These are phyloP conservation scores for Lycium barbarum DNA, from an alignment of 257 asterid genomes.

Conservation along the genomic window DNA sequence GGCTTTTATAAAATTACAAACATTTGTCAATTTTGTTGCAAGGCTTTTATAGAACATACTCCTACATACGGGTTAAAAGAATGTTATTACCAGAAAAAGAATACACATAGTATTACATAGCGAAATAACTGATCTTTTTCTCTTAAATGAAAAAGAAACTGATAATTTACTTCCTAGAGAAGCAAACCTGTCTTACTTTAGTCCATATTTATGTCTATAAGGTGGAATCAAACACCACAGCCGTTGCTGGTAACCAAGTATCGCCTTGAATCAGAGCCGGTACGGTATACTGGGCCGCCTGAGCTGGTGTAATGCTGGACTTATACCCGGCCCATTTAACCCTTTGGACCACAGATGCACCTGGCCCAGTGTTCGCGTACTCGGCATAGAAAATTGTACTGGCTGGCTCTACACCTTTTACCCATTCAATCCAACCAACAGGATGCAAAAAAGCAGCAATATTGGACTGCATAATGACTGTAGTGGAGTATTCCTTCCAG, in stretches of 20 bases:
- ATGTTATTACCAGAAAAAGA: slow-evolving; percentile 5
- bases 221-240: slow-evolving; percentile 49
- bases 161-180: background rate
- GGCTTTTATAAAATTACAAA: no score
- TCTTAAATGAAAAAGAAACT: background rate
- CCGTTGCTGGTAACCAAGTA: slow-evolving; percentile 55
- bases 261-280: slow-evolving; percentile 58
- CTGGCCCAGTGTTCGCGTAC: slow-evolving; percentile 69
- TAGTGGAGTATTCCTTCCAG: slow-evolving; percentile 66
- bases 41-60: background rate
- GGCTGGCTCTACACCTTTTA: slow-evolving; percentile 48
- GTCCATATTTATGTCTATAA: slow-evolving; percentile 15
- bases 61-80: slow-evolving; percentile 2
- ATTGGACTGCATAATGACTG: slow-evolving; percentile 57
- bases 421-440: slow-evolving; percentile 76
- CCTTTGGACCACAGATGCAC: slow-evolving; percentile 49
- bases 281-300: slow-evolving; percentile 60
- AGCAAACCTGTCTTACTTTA: background rate
- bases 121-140: background rate
- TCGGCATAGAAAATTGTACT: slow-evolving; percentile 68
- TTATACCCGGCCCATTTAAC: slow-evolving; percentile 73
- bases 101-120: background rate
- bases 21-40: no score
- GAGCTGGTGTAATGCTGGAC: slow-evolving; percentile 41
- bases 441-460: slow-evolving; percentile 63